Conservation (phyloP, 352 stramenopile genomes). For the Phytopythium vexans region DNA sequence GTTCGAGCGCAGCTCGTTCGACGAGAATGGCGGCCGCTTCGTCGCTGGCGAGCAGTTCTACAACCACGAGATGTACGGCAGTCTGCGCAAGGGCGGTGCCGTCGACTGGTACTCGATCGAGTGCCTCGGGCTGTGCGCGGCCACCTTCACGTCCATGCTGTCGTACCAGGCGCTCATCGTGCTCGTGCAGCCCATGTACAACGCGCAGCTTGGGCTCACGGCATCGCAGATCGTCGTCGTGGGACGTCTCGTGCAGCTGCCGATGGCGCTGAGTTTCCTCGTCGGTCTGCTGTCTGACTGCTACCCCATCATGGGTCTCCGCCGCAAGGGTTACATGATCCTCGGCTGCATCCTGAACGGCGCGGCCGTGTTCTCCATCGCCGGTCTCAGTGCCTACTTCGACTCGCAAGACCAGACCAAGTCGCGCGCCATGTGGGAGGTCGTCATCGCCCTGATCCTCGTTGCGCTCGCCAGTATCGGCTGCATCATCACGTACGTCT, state of each 20-base stretch:
- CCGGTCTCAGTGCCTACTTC: slow-evolving; percentile 46
- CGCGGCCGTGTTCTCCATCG: slow-evolving; percentile 55
- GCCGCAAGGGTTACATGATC: slow-evolving; percentile 91
- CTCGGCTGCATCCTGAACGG: slow-evolving; percentile 69
- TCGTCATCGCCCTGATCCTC: slow-evolving; percentile 36
- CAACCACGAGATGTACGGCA: slow-evolving; percentile 70
- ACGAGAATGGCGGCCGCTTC: slow-evolving; percentile 38
- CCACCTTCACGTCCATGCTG: slow-evolving; percentile 68
- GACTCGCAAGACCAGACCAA: slow-evolving; percentile 13
- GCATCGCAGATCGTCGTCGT: slow-evolving; percentile 40
- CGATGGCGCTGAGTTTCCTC: slow-evolving; percentile 88
- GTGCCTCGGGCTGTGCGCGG: slow-evolving; percentile 55
- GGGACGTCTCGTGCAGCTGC: slow-evolving; percentile 69
- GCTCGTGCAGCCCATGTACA: slow-evolving; percentile 55
- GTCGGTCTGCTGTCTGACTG: slow-evolving; percentile 88
- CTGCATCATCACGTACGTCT: slow-evolving; percentile 67
- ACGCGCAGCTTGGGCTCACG: slow-evolving; percentile 43
- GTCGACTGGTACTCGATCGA: slow-evolving; percentile 57
- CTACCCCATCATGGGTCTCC: slow-evolving; percentile 88
- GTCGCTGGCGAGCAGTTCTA: slow-evolving; percentile 71
- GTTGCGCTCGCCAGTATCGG: slow-evolving; percentile 46
- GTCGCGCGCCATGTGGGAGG: slow-evolving; percentile 19
- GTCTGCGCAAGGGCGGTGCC: slow-evolving; percentile 56
- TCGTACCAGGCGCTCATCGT: slow-evolving; percentile 55
- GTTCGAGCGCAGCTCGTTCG: slow-evolving; percentile 32